These are phyloP conservation scores for Pichia sp. DNA, from an alignment of 1,139 yeast species.

Conservation along the genomic window DNA sequence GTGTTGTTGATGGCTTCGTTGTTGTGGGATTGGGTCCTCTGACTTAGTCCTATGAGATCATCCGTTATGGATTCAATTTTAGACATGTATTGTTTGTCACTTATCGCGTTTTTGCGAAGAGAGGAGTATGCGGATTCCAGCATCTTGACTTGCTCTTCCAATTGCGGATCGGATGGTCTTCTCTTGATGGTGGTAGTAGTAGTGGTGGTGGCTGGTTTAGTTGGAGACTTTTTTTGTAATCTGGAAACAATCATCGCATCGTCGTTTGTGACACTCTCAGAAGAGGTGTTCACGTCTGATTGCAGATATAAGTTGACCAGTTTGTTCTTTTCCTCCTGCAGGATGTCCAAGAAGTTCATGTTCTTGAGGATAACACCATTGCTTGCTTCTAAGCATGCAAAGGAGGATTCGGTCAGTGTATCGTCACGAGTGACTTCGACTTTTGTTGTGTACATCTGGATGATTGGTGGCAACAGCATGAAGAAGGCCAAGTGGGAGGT, in stretches of 20 bases:
- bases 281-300: not conserved
- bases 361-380: conserved; percentile 7
- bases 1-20: conserved; percentile 6
- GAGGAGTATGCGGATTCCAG: conserved; percentile 8
- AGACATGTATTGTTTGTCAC: conserved; percentile 1
- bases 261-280: too few species aligned
- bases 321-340: conserved; percentile 5
- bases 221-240: not conserved
- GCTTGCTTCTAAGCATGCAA: not conserved
- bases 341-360: conserved; percentile 11
- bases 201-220: not conserved
- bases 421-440: conserved; percentile 31
- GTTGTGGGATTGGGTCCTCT: not conserved
- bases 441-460: conserved; percentile 27
- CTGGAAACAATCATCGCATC: too few species aligned
- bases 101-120: conserved; percentile 3
- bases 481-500: conserved; percentile 31
- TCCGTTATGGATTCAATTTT: conserved; percentile 8
- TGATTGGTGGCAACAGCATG: conserved; percentile 28
- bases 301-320: conserved; percentile 6
- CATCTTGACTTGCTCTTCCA: conserved; percentile 2
- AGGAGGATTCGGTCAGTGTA: conserved; percentile 21
- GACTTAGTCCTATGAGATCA: not conserved
- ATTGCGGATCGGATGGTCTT: not conserved
- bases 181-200: not conserved